These are phyloP conservation scores for Wickerhamomyces bovis DNA, from an alignment of 805 yeast genomes.

Conservation along the genomic window DNA sequence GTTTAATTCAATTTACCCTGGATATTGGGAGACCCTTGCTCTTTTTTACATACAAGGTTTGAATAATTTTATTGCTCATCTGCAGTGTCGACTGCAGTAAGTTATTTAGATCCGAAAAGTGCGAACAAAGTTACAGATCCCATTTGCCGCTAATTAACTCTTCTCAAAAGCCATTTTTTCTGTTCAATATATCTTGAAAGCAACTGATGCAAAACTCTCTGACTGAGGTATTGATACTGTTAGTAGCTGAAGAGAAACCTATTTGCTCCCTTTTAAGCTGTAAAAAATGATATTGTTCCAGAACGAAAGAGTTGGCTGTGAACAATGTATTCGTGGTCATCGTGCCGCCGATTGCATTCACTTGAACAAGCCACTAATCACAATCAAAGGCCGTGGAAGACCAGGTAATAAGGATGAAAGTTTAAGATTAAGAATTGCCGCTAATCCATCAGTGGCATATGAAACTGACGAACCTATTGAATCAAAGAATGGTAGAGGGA, in stretches of 20 bases:
- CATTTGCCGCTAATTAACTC: not conserved
- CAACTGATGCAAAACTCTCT: not conserved
- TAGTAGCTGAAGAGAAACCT: too few species aligned
- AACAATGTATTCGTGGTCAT: constrained; percentile 88
- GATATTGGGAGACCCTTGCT: too few species aligned
- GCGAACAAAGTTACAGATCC: not conserved
- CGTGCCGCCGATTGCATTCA: constrained; percentile 85
- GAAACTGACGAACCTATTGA: constrained; percentile 12
- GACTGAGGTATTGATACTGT: not conserved
- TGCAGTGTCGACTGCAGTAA: not conserved
- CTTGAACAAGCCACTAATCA: constrained; percentile 69
- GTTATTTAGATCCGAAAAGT: not conserved
- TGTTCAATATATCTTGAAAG: not conserved
- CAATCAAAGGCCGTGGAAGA: constrained; percentile 86
- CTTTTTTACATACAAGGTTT: too few species aligned
- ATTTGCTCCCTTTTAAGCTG: too few species aligned
- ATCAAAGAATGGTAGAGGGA: constrained; percentile 10
- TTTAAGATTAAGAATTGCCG: constrained; percentile 14
- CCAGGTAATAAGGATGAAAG: constrained; percentile 43
- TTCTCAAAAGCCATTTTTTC: not conserved
- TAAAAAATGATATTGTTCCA: constrained; percentile 68
- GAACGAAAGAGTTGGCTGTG: constrained; percentile 77
- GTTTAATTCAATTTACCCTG: not conserved
- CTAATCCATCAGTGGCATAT: constrained; percentile 4
- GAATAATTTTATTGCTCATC: not conserved